A percentile compares a stretch with the other conserved stretches of the same genome.
Conservation (phyloP, 179 eudicot species). For the Drosera spatulata region DNA sequence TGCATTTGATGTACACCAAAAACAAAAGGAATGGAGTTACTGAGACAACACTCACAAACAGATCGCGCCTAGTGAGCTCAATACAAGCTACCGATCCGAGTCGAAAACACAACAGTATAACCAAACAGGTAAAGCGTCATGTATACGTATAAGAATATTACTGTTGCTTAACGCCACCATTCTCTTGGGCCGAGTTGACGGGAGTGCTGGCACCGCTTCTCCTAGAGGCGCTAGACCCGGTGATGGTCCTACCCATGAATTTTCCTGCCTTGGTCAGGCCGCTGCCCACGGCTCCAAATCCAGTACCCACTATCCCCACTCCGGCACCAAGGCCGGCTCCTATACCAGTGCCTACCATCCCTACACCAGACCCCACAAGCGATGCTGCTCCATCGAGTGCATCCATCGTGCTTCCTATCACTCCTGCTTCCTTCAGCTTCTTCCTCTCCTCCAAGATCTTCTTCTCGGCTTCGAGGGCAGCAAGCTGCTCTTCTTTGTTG, state of each 20-base stretch:
- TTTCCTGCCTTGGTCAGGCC: constrained; percentile 82
- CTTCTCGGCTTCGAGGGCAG: constrained; percentile 78
- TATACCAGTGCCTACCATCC: constrained; percentile 54
- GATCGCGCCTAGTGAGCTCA: too few species aligned
- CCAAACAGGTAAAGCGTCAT: too few species aligned
- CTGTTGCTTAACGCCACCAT: constrained; percentile 27
- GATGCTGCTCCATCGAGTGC: constrained; percentile 73
- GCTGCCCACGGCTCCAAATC: constrained; percentile 61
- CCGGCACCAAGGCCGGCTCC: constrained; percentile 52
- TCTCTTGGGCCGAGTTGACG: constrained; percentile 33
- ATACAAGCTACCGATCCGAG: too few species aligned
- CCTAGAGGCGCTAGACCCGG: constrained; percentile 34
- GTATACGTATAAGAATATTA: not conserved
- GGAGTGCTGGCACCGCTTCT: constrained; percentile 60
- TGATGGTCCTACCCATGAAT: constrained; percentile 82
- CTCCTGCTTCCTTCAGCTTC: constrained; percentile 75
- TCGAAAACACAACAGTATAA: too few species aligned
- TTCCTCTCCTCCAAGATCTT: constrained; percentile 56
- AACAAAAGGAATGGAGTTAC: too few species aligned
- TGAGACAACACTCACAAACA: too few species aligned
- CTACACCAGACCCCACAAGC: constrained; percentile 54
- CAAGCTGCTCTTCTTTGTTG: constrained; percentile 11
- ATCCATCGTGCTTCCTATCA: constrained; percentile 25
- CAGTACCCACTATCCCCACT: constrained; percentile 39
- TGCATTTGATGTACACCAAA: too few species aligned